Conservation (phyloP, 2,329 filamentous ascomycete genomes). For the Xylaria hypoxylon region DNA sequence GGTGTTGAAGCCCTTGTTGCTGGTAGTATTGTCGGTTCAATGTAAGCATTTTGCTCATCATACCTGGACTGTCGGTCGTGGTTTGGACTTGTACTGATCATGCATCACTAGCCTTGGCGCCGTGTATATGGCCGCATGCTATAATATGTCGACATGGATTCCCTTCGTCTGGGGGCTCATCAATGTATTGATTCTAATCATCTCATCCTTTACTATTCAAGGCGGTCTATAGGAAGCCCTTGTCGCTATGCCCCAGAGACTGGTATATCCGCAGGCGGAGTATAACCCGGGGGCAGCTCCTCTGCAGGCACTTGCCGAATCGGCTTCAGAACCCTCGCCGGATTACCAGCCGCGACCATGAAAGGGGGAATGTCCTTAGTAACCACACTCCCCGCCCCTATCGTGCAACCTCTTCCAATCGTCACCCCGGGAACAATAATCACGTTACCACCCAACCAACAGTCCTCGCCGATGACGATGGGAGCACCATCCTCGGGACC, state of each 20-base stretch:
- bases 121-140: slow-evolving; percentile 84
- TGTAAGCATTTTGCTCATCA: slow-evolving; percentile 67
- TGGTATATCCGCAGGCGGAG: slow-evolving; percentile 40
- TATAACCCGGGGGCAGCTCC: slow-evolving; percentile 42
- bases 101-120: slow-evolving; percentile 72
- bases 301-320: slow-evolving; percentile 39
- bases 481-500: slow-evolving; percentile 81
- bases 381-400: slow-evolving; percentile 86
- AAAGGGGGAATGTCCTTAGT: slow-evolving; percentile 79
- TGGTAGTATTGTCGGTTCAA: slow-evolving; percentile 81
- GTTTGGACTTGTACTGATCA: slow-evolving; percentile 31
- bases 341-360: slow-evolving; percentile 74
- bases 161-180: slow-evolving; percentile 89
- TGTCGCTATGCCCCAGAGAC: slow-evolving; percentile 31
- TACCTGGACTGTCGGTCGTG: background rate
- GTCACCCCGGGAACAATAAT: slow-evolving; percentile 80
- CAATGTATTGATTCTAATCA: slow-evolving; percentile 82
- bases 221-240: slow-evolving; percentile 74
- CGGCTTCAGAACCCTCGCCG: slow-evolving; percentile 66
- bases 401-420: slow-evolving; percentile 77
- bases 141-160: slow-evolving; percentile 94
- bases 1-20: slow-evolving; percentile 82
- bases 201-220: slow-evolving; percentile 94
- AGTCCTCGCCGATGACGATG: slow-evolving; percentile 82
- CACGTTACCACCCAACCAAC: slow-evolving; percentile 80